Evolutionary conservation across 2,329 filamentous ascomycete species (phyloP).

Genomic region (Colletotrichum siamense): DNA sequence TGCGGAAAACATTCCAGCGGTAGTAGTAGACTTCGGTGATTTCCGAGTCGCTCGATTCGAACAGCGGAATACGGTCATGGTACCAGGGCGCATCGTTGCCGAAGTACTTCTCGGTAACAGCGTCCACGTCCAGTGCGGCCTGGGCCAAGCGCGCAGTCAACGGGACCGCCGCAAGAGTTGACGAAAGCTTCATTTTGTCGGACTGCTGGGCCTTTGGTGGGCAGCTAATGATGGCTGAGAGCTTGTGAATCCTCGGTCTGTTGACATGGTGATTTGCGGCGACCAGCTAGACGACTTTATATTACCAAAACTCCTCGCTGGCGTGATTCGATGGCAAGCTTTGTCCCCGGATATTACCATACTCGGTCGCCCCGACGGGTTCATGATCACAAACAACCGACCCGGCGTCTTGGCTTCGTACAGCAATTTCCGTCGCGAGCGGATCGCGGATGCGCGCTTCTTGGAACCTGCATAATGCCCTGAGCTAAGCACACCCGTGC

Average conservation of each 20-base stretch:
- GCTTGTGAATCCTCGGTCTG: not conserved
- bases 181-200: not conserved
- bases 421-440: not conserved
- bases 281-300: not conserved
- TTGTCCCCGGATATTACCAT: not conserved
- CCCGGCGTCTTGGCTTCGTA: not conserved
- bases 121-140: not conserved
- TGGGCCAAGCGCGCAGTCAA: not conserved
- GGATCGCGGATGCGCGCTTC: not conserved
- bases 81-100: slow-evolving; percentile 12
- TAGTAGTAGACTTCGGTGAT: slow-evolving; percentile 53
- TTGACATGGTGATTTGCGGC: not conserved
- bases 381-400: not conserved
- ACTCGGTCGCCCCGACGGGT: not conserved
- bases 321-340: not conserved
- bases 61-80: not conserved
- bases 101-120: not conserved
- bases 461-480: not conserved
- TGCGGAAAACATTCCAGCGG: slow-evolving; percentile 44
- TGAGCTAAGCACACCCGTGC: not conserved
- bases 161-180: not conserved
- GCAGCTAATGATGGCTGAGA: not conserved
- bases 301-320: not conserved
- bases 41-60: slow-evolving; percentile 16
- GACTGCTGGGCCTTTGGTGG: not conserved